phyloP scores from a whole-genome alignment of 768 basidiomycete genomes.

The Strobilomyces dryophilus region DNA sequence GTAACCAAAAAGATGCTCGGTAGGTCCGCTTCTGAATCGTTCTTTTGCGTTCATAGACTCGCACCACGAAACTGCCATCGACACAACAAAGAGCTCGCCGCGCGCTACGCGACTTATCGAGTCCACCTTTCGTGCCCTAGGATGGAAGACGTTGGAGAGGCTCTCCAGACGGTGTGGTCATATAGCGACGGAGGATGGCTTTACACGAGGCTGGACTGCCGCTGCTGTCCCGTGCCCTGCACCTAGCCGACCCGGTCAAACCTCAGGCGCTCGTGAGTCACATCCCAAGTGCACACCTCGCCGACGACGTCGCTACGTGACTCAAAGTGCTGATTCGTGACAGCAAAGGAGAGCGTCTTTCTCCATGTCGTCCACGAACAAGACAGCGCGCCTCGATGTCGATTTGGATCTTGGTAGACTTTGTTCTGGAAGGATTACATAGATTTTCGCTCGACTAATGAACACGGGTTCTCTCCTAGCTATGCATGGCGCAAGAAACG shows the following conservation, averaged over 20 bases:
- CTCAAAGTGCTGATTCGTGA: constrained; percentile 61
- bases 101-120: constrained; percentile 73
- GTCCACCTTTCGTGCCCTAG: constrained; percentile 72
- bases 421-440: too few species aligned
- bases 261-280: constrained; percentile 58
- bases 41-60: neutral
- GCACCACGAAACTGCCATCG: constrained; percentile 48
- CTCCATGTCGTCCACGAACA: constrained; percentile 57
- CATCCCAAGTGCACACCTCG: constrained; percentile 62
- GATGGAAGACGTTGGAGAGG: constrained; percentile 53
- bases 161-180: too few species aligned
- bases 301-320: constrained; percentile 71
- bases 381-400: constrained; percentile 21
- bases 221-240: too few species aligned
- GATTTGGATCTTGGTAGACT: neutral
- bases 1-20: constrained; percentile 67
- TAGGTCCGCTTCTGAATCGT: constrained; percentile 18
- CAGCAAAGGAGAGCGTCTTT: constrained; percentile 51
- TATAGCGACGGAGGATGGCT: too few species aligned
- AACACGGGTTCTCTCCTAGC: too few species aligned
- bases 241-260: too few species aligned
- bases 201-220: too few species aligned
- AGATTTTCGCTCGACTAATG: too few species aligned
- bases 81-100: constrained; percentile 58
- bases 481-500: too few species aligned